phyloP scores from a whole-genome alignment of 352 stramenopile genomes.

The Globisporangium megalacanthum region DNA sequence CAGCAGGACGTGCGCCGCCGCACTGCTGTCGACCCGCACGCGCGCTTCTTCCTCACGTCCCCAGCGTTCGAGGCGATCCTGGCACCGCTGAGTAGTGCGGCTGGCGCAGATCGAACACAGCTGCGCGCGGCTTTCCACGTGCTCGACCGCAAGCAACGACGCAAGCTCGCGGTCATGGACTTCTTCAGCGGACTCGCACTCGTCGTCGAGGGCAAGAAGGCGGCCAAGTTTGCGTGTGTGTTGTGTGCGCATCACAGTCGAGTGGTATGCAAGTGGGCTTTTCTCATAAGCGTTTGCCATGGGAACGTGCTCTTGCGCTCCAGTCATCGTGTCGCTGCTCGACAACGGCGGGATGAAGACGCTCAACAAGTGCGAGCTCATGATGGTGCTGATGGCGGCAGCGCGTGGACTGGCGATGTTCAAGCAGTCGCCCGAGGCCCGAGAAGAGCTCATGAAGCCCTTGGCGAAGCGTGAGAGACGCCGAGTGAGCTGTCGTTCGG shows the following conservation, averaged over 20 bases:
- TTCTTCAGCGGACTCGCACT: slow-evolving; percentile 62
- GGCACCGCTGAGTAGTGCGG: slow-evolving; percentile 19
- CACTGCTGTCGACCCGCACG: slow-evolving; percentile 17
- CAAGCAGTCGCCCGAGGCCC: slow-evolving; percentile 25
- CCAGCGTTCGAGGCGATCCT: slow-evolving; percentile 42
- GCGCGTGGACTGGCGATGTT: slow-evolving; percentile 51
- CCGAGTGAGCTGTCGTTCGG: no score
- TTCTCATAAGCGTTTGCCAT: no score
- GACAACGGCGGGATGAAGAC: slow-evolving; percentile 54
- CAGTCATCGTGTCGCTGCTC: slow-evolving; percentile 56
- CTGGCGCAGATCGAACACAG: slow-evolving; percentile 28
- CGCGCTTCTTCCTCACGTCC: slow-evolving; percentile 53
- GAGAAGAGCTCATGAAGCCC: slow-evolving; percentile 28
- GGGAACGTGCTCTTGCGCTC: background rate
- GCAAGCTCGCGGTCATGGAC: slow-evolving; percentile 36
- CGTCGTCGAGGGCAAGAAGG: slow-evolving; percentile 58
- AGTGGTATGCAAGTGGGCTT: background rate
- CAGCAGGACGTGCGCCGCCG: slow-evolving; percentile 48
- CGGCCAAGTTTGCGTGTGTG: slow-evolving; percentile 55
- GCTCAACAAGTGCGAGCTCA: slow-evolving; percentile 55
- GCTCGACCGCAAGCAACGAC: slow-evolving; percentile 23
- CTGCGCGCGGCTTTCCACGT: slow-evolving; percentile 38
- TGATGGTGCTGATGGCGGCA: slow-evolving; percentile 45
- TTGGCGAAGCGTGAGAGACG: slow-evolving; percentile 36
- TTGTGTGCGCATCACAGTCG: no score